Evolutionary conservation across 2,329 filamentous ascomycete species (phyloP), one percentile per base, ranked within the genome.

Genomic region (Didymella pomorum): DNA sequence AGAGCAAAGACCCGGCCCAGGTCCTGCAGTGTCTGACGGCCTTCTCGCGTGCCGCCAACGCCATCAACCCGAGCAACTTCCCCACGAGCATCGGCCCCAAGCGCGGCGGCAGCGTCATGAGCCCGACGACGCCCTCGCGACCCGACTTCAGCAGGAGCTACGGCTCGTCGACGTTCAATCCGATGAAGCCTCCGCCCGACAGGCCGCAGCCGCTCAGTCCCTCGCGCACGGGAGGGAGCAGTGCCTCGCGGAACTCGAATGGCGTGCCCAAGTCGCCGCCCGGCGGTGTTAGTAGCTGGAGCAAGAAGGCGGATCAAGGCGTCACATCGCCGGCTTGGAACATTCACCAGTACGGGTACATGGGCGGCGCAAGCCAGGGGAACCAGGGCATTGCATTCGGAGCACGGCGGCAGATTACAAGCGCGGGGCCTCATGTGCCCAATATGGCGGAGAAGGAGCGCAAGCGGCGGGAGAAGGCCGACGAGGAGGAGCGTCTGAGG

Each of bases 351-450:
- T 99, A 99, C 74, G 77, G 95, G 8, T 99, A 97, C 78, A 95
- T 98, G 90, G 95, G 95, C 57, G 95, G 95, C 47, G 95, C 95
- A 25, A 97, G 92, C 71, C 95, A 99, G 76, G 94, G 92, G 3
- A 98, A 96, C 69, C 87, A 97, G 61, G 95, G 95, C 18, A 92
- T 99, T 67, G 87, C 91, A 11, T 98, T 98, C 77, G 95, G 95
- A 55, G 92, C 89, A 18, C 87, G 93, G 68, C 87, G 95, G 60
- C 95, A 99, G 79, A 98, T 99, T 73, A 98, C 93, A 9, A 92
- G 85, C 68, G 86, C 92, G 14, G 84, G 87, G 29, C 95, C 95
- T 5, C 77, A 85, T 44, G 92, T 98, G 10, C 93, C 93, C 1
- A 94, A 83, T 72, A 69, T 93, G 63, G 90, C 89, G 3, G 93